Conservation (phyloP, 2,329 filamentous ascomycete genomes). For the Fusarium anguioides region DNA sequence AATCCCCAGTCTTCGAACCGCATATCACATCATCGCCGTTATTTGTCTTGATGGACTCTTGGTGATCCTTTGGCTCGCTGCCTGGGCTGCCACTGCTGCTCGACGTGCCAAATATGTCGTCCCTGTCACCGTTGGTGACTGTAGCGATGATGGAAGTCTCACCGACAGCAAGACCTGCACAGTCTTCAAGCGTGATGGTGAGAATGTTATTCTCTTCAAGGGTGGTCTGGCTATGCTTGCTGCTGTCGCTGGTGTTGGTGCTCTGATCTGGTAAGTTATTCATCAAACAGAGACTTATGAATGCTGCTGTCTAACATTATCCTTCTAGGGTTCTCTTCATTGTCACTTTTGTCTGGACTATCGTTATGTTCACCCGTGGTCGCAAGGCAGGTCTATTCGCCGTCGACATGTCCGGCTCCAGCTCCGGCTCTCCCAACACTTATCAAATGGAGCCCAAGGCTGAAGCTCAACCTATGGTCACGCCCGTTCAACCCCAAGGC, state of each 20-base stretch:
- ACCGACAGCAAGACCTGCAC: conserved; percentile 54
- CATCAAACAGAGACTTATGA: no score
- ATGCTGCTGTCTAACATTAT: conserved; percentile 11
- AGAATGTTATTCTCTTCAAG: conserved; percentile 50
- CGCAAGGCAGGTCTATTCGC: conserved; percentile 54
- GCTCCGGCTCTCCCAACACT: conserved; percentile 32
- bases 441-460: conserved; percentile 52
- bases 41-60: conserved; percentile 57
- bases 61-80: conserved; percentile 60
- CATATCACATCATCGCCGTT: conserved; percentile 59
- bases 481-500: conserved; percentile 26
- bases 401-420: conserved; percentile 23
- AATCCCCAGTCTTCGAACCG: conserved; percentile 46
- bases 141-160: conserved; percentile 53
- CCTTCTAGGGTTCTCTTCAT: conserved; percentile 53
- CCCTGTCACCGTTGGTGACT: conserved; percentile 46
- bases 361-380: conserved; percentile 50
- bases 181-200: conserved; percentile 39
- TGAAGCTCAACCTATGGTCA: conserved; percentile 40
- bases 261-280: conserved; percentile 54
- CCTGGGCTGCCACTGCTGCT: conserved; percentile 55
- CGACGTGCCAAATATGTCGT: conserved; percentile 53
- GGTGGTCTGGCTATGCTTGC: conserved; percentile 52
- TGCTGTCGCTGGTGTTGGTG: conserved; percentile 57
- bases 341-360: conserved; percentile 51